These are phyloP conservation scores for Erigeron canadensis DNA, from an alignment of 129 eudicot genomes.

Conservation along the genomic window DNA sequence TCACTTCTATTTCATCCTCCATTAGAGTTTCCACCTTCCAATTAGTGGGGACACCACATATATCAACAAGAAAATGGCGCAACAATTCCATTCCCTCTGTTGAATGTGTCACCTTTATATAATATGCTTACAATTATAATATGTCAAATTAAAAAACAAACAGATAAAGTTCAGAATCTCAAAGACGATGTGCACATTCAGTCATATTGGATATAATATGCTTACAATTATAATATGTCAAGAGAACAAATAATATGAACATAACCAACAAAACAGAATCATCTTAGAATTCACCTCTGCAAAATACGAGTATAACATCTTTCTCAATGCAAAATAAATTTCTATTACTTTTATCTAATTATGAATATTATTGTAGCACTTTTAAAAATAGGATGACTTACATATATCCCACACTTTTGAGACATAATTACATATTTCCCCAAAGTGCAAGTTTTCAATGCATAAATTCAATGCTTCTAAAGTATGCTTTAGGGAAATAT, in stretches of 20 bases:
- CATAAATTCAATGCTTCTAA: too few relatives aligned
- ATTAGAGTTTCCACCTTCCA: constrained; percentile 94
- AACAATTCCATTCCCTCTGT: constrained; percentile 81
- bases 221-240: neutral
- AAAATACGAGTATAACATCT: neutral
- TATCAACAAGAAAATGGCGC: constrained; percentile 63
- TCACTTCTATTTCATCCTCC: constrained; percentile 73
- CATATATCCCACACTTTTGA: too few relatives aligned
- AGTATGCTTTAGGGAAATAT: too few relatives aligned
- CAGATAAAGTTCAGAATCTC: too few relatives aligned
- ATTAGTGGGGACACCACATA: constrained; percentile 72
- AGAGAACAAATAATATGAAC: neutral
- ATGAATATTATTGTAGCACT: neutral
- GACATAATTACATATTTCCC: too few relatives aligned
- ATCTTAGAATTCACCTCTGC: neutral
- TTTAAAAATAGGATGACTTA: too few relatives aligned
- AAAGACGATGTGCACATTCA: neutral
- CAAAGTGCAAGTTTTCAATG: too few relatives aligned
- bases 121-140: neutral
- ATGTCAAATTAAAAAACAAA: neutral
- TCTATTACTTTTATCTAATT: neutral
- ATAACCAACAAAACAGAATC: constrained; percentile 10
- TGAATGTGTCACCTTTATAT: constrained; percentile 84
- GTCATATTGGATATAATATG: neutral
- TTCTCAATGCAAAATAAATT: neutral